Evolutionary conservation across 2,329 filamentous ascomycete genomes (phyloP), one percentile per base, ranked within the genome.

Genomic region (Aspergillus spinulosporus): DNA sequence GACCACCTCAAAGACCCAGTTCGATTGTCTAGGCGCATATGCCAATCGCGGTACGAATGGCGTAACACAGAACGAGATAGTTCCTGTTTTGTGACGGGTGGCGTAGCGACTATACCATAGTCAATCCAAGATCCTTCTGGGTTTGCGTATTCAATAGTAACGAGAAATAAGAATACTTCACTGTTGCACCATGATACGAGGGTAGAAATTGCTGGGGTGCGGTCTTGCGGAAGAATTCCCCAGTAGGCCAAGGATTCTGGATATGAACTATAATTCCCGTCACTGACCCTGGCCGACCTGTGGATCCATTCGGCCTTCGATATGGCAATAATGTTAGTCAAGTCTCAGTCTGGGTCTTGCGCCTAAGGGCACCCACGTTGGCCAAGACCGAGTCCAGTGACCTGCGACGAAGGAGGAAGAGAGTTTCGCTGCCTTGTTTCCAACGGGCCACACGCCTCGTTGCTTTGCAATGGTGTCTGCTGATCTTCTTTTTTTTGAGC

Each of bases 1-100:
- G 37, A 15, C 37, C 42, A 46, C 42, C 36, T 29, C 36, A 48
- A 57, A 49, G 50, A 54, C 36, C 12, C 36, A 12, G n/a, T 54
- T 56, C 34, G 36, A 50, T 50, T 50, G 46, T 9, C 11, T 46
- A 46, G 46, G 55, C 49, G 32, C 50, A 29, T 34, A 28, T 46
- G 31, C 39, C 50, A 54, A 49, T 54, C 39, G 50, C 34, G 31
- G 49, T 46, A 47, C 44, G 52, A 29, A 48, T 9, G 32, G 40
- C 49, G 56, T 59, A 52, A 51, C 55, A 58, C 56, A 54, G 36
- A 29, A 52, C 48, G 45, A 57, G 45, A 57, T 49, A 54, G 58
- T 32, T 43, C 36, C 4, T 2, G 5, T 26, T 14, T 45, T 40
- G 34, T 32, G 40, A 39, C 40, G 26, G 7, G 50, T 47, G 32